Evolutionary conservation across 108 stramenopile species (phyloP), one percentile per base, ranked within the genome.

Genomic region (Cyclostephanos tholiformis): DNA sequence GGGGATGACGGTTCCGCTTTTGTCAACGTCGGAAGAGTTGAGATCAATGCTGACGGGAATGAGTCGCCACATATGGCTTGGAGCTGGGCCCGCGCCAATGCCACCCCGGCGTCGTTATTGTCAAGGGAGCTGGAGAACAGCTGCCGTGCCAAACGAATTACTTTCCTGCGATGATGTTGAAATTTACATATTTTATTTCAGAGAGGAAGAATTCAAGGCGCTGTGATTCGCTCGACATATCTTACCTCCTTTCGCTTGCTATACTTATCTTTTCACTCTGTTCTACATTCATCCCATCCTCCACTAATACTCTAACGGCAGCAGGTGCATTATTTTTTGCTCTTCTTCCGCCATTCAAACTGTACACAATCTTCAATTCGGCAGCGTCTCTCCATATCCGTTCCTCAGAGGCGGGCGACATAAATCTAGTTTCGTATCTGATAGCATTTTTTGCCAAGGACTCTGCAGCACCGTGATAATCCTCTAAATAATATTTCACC

Each of bases 371-470:
- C 55, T 85, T 90, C 57, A 91, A 55, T 69, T 87, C 77, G 68
- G 84, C 85, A 11, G 92, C 92, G 69, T 91, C 76, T 62, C 90
- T 77, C 92, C 92, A 94, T 66, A 94, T 94, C 61, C 92, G 75
- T 71, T 94, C 93, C 70, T 94, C 93, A 32, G 80, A 89, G 9
- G 90, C 93, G 0, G 85, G 84, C 43, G 75, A 63, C 29, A 65
- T 57, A 69, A 94, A 94, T 61, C 72, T 83, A 0, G 66, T 58
- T 68, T 94, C 93, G 56, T 84, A 94, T 19, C 62, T 32, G 11
- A 53, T 20, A 0, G 93, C 90, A 81, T 75, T 85, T 48, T 65
- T 52, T 1, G 86, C 86, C 69, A 91, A 91, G 38, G 86, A 84
- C 51, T 71, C 65, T 0, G 85, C 82, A 9, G 90, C 93, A 10